A percentile compares a stretch with the other conserved stretches of the same genome.
Evolutionary conservation across 305 asterid species (phyloP).

Genomic region (Solanum hybrid): DNA sequence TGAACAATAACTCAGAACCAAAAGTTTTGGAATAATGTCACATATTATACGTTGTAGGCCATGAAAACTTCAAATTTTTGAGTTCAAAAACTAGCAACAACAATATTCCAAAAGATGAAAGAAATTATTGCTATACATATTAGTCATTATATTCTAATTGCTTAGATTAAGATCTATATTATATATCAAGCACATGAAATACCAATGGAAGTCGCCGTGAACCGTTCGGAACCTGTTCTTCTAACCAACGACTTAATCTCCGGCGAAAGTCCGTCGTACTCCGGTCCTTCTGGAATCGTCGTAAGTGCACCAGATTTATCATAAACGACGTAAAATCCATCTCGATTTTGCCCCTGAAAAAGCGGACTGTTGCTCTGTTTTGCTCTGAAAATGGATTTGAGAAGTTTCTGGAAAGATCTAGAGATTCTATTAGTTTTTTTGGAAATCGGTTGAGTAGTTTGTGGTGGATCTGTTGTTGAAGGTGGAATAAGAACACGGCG

Average conservation of each 20-base stretch:
- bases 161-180: not conserved
- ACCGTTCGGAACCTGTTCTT: conserved; percentile 51
- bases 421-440: conserved; percentile 41
- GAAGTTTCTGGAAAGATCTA: conserved; percentile 43
- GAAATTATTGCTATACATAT: conserved; percentile 1
- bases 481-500: not conserved
- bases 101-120: not conserved
- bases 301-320: conserved; percentile 38
- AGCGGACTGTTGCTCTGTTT: conserved; percentile 11
- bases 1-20: not conserved
- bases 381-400: conserved; percentile 46
- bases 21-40: not conserved
- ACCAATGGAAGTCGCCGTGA: conserved; percentile 29
- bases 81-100: not conserved
- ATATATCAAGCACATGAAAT: conserved; percentile 39
- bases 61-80: not conserved
- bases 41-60: not conserved
- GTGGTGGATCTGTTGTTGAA: conserved; percentile 7
- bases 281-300: conserved; percentile 60
- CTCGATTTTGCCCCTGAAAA: conserved; percentile 1
- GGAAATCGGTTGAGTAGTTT: conserved; percentile 6
- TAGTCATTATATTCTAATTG: not conserved
- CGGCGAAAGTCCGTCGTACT: conserved; percentile 46
- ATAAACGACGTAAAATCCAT: conserved; percentile 26
- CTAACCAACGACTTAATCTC: conserved; percentile 46